Percentiles rank a stretch among this genome's conserved stretches.
Conservation (phyloP, 345 rosid genomes). For the Gossypium turneri region DNA sequence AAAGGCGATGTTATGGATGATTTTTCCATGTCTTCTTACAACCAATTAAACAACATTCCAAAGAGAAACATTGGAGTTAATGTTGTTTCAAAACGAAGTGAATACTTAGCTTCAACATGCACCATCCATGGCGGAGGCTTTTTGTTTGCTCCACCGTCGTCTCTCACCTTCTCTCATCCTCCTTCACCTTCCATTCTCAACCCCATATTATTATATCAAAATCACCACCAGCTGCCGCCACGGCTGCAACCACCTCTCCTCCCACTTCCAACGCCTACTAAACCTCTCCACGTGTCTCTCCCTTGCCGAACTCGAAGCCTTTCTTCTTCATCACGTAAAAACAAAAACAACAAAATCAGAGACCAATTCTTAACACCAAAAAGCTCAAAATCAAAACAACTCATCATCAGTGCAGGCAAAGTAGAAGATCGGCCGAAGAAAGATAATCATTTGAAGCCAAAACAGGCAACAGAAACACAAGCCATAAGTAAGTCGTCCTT, state of each 20-base stretch:
- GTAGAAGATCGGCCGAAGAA: slow-evolving; percentile 12
- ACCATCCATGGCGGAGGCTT: slow-evolving; percentile 28
- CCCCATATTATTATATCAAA: background rate
- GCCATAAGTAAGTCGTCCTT: slow-evolving; percentile 1
- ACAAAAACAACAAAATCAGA: slow-evolving; percentile 25
- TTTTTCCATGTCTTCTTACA: slow-evolving; percentile 33
- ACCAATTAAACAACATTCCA: slow-evolving; percentile 35
- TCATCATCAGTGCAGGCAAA: background rate
- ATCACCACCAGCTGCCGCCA: slow-evolving; percentile 12
- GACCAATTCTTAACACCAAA: slow-evolving; percentile 35
- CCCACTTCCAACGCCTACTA: slow-evolving; percentile 47
- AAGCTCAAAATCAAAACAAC: slow-evolving; percentile 34
- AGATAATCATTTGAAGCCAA: slow-evolving; percentile 3
- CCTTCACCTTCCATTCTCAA: slow-evolving; percentile 13
- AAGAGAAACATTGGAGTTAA: slow-evolving; percentile 28
- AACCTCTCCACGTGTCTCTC: slow-evolving; percentile 33
- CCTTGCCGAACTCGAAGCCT: slow-evolving; percentile 30
- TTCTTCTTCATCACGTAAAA: slow-evolving; percentile 17
- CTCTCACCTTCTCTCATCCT: slow-evolving; percentile 28
- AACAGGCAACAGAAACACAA: background rate
- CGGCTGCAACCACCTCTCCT: slow-evolving; percentile 56
- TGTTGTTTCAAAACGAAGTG: slow-evolving; percentile 30
- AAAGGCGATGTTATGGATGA: slow-evolving; percentile 33
- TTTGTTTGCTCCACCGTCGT: slow-evolving; percentile 31
- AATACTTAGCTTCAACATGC: slow-evolving; percentile 33